Conservation (phyloP, 2,329 filamentous ascomycete species). For the Aspergillus sp. region DNA sequence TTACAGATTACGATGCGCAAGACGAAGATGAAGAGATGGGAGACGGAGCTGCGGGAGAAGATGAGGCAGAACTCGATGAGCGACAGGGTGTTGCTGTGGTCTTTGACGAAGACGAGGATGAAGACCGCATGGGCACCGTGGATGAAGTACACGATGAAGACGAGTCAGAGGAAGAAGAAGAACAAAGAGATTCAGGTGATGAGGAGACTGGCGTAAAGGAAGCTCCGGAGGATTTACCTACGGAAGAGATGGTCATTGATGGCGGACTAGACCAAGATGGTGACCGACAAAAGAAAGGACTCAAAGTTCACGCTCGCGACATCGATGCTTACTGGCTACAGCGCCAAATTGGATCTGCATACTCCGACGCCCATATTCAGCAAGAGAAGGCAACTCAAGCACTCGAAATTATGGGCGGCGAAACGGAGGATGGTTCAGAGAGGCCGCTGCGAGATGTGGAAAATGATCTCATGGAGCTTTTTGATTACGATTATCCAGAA, state of each 20-base stretch:
- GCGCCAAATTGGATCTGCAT: conserved; percentile 82
- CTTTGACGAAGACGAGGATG: conserved; percentile 89
- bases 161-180: conserved; percentile 74
- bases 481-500: conserved; percentile 95
- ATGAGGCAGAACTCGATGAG: conserved; percentile 79
- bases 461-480: conserved; percentile 97
- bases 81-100: conserved; percentile 96
- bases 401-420: conserved; percentile 76
- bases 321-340: conserved; percentile 98
- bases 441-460: conserved; percentile 89
- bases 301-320: conserved; percentile 75
- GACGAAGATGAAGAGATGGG: conserved; percentile 90
- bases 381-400: conserved; percentile 89
- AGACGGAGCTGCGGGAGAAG: conserved; percentile 64
- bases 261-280: conserved; percentile 52
- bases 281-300: conserved; percentile 46
- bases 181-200: conserved; percentile 59
- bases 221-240: conserved; percentile 43
- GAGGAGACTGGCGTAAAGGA: conserved; percentile 35
- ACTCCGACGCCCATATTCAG: conserved; percentile 87
- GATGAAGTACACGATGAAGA: conserved; percentile 85
- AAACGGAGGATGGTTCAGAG: conserved; percentile 72
- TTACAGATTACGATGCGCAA: conserved; percentile 95
- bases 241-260: conserved; percentile 82
- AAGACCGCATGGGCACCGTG: conserved; percentile 73